Base-by-base conservation (phyloP, 108 stramenopile genomes). In the Cyclotella choctawhatcheeana region DNA sequence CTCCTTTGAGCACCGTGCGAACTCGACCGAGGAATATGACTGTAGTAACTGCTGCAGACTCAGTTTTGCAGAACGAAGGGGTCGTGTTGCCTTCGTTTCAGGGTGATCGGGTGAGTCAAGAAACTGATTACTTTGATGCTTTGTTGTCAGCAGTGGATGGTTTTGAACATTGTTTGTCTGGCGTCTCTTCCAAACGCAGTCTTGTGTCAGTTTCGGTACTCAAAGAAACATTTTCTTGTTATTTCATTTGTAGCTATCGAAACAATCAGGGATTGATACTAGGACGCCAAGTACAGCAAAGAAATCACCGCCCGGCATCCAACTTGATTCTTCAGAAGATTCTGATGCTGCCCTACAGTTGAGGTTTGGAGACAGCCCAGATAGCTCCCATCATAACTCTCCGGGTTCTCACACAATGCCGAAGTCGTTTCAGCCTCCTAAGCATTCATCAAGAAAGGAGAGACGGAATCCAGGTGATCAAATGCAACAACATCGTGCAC, bases 291-390 rank as follows among this genome's bases (percentile, higher is more conserved):
- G 59, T 3, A 43, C 34, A 37, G 35, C 25, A 35, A 35, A 22
- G n/a, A 35, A 60, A 40, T 13, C 33, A 3, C 37, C 59, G 12
- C 59, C 59, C 3, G 35, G 12, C 37, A 13, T 60, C 16, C n/a
- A 60, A 7, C 40, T 37, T 43, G 64, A 72, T 52, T 71, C 65
- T 24, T 79, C 78, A 35, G 78, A 71, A 50, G 78, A 79, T 12
- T 65, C 62, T 32, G 54, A 71, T 26, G 56, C 69, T 7, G 71
- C 78, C 24, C 63, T 79, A 21, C 78, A 79, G 22, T 32, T 79
- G 8, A 71, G 71, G 1, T 79, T 79, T 40, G 71, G 67, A 45
- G 78, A 72, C 31, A 79, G 78, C 34, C 71, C 70, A 10, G 48
- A 72, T 16, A 26, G 48, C 32, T 27, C 55, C 35, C 44, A 2